Conservation (phyloP, 768 basidiomycete species). For the Tricholoma sp. region DNA sequence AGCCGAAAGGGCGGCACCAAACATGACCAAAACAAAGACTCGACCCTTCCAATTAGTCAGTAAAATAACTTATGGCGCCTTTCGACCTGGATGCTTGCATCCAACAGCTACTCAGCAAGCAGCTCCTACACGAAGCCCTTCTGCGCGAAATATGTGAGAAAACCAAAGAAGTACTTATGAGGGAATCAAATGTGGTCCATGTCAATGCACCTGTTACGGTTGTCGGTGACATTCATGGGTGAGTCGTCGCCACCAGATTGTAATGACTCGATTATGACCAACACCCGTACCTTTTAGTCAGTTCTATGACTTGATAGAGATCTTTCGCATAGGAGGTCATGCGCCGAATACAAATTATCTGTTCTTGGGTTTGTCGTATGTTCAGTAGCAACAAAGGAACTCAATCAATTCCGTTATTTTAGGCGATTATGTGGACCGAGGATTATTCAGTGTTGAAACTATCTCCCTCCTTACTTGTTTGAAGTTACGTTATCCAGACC, state of each 20-base stretch:
- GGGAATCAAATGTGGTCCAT: constrained; percentile 97
- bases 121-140: constrained; percentile 90
- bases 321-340: constrained; percentile 97
- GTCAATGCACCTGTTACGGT: constrained; percentile 96
- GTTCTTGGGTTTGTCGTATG: constrained; percentile 73
- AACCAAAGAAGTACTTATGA: constrained; percentile 98
- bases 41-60: constrained; percentile 10
- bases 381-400: background rate
- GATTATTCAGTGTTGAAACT: constrained; percentile 96
- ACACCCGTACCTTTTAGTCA: constrained; percentile 59
- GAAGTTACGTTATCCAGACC: constrained; percentile 93
- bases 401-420: constrained; percentile 12
- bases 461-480: constrained; percentile 96
- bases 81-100: constrained; percentile 99
- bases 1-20: constrained; percentile 24
- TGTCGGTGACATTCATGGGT: constrained; percentile 99
- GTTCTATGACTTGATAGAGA: constrained; percentile 99
- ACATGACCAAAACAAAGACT: constrained; percentile 31
- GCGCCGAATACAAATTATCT: constrained; percentile 97
- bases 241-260: constrained; percentile 30
- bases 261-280: background rate
- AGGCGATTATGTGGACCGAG: constrained; percentile 99
- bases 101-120: constrained; percentile 82
- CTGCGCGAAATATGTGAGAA: constrained; percentile 99
- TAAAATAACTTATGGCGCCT: constrained; percentile 44